Evolutionary conservation across 139 green algal genomes (phyloP), one percentile per base, ranked within the genome.

Genomic region (Deuterostichococcus epilithicus): DNA sequence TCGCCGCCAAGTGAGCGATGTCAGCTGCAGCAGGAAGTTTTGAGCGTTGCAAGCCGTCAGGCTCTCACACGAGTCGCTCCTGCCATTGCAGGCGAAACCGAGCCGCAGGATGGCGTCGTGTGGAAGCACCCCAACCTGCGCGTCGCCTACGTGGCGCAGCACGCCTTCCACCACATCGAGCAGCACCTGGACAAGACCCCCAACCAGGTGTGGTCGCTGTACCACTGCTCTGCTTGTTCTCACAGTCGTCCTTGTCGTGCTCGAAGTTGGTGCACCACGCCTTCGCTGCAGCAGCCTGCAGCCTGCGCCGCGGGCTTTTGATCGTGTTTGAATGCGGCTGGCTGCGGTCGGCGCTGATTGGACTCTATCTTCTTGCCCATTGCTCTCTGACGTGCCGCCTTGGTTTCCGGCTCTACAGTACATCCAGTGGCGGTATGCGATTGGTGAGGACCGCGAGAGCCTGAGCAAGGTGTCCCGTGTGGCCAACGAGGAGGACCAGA

Each of bases 131-230:
- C 93, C 78, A 97, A 96, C 88, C 83, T 96, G 86, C 92, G 94
- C 69, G 93, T 97, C 58, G 94, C 94, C 42, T 98, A 98, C 79
- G 93, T 98, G 25, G 94, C 94, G 25, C 94, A 98, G 92, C 94
- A 97, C 78, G 94, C 94, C 5, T 97, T 98, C 87, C 93, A 97
- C 88, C 93, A 97, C 85, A 87, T 98, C 26, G 94, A 98, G 90
- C 66, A 95, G 89, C 91, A 96, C 83, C 82, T 97, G 76, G 90
- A 96, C 77, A 95, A 94, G 86, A 94, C 91, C 1, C 86, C 93
- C 81, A 97, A 97, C 83, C 86, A 52, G 42, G 42, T 52, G 42
- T 52, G 42, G 42, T 23, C n/a, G n/a, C n/a, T n/a, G n/a, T n/a
- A n/a, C n/a, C n/a, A n/a, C n/a, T n/a, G n/a, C n/a, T n/a, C n/a